These are phyloP conservation scores for Penicillium brevicompactum DNA, from an alignment of 2,329 filamentous ascomycete species.

Conservation along the genomic window DNA sequence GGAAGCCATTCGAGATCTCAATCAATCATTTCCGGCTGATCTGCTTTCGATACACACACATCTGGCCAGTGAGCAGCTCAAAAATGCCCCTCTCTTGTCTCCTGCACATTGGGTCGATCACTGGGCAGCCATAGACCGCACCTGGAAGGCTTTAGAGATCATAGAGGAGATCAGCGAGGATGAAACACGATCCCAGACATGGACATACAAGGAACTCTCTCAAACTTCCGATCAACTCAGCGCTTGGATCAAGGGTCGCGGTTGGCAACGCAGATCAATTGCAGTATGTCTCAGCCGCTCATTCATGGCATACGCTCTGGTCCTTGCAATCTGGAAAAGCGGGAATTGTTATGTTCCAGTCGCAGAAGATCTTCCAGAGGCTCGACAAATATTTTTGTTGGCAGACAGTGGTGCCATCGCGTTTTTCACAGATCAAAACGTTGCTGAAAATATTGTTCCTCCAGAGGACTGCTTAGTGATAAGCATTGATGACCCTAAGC, in stretches of 20 bases:
- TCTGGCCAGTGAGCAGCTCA: not conserved
- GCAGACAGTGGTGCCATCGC: slow-evolving; percentile 1
- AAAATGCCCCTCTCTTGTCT: not conserved
- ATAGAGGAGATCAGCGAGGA: not conserved
- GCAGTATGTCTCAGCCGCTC: slow-evolving; percentile 6
- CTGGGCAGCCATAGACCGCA: slow-evolving; percentile 1
- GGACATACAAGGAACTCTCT: slow-evolving; percentile 2
- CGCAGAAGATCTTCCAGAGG: slow-evolving; percentile 14
- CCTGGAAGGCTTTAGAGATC: slow-evolving; percentile 3
- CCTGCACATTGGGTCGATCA: slow-evolving; percentile 6
- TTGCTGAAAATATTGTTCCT: not conserved
- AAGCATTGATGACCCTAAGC: not conserved
- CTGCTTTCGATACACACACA: slow-evolving; percentile 1
- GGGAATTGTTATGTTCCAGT: slow-evolving; percentile 15
- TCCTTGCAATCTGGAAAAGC: slow-evolving; percentile 14
- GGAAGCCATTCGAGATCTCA: not conserved
- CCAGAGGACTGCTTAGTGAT: slow-evolving; percentile 1
- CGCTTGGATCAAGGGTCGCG: not conserved
- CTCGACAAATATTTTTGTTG: slow-evolving; percentile 5
- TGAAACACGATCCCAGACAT: not conserved
- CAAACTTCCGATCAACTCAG: not conserved
- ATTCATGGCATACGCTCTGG: slow-evolving; percentile 11
- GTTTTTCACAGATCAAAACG: slow-evolving; percentile 4
- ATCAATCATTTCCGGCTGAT: not conserved
- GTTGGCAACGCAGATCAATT: slow-evolving; percentile 1